phyloP scores from a whole-genome alignment of 345 rosid species.

The Arabidopsis thaliana region TAIR10.1 NC_003076.8:18349001-18349500 shows the following conservation, averaged over 20 bases:
- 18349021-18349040: conserved; percentile 61
- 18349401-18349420: conserved; percentile 59
- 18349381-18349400: conserved; percentile 92
- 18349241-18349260: too few relatives aligned
- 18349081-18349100: conserved; percentile 69
- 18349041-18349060: conserved; percentile 64
- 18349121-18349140: conserved; percentile 72
- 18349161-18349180: conserved; percentile 62
- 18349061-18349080: conserved; percentile 49
- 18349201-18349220: not conserved
- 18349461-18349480: conserved; percentile 57
- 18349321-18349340: too few relatives aligned
- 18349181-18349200: not conserved
- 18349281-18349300: too few relatives aligned
- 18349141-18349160: conserved; percentile 69
- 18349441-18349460: conserved; percentile 84
- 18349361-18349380: conserved; percentile 58
- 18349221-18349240: not conserved
- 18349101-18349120: conserved; percentile 88
- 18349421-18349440: conserved; percentile 78
- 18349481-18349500: conserved; percentile 24
- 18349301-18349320: too few relatives aligned
- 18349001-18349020: conserved; percentile 2
- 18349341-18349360: not conserved
- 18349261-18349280: too few relatives aligned